Percentiles rank a stretch among this genome's conserved stretches.
These are phyloP conservation scores for Scorias spongiosa DNA, from an alignment of 2,329 filamentous ascomycete species.

Conservation along the genomic window DNA sequence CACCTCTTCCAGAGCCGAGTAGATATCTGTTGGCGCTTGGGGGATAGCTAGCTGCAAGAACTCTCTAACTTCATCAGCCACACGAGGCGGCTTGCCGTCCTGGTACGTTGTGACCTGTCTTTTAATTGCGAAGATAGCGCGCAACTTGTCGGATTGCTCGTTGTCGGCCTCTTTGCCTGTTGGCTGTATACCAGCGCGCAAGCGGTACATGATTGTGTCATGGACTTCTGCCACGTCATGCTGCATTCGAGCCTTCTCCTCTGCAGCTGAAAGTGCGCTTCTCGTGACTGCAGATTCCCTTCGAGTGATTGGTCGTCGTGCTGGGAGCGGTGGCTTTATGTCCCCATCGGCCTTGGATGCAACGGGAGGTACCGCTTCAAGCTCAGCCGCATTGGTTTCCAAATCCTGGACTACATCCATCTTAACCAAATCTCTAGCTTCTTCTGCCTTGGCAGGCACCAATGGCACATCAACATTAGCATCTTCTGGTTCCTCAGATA, in stretches of 20 bases:
- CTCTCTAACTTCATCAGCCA: conserved; percentile 47
- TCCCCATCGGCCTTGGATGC: conserved; percentile 22
- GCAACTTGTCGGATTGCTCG: conserved; percentile 54
- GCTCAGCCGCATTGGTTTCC: conserved; percentile 4
- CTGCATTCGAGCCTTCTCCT: conserved; percentile 47
- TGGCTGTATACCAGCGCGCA: conserved; percentile 76
- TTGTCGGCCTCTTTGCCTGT: conserved; percentile 49
- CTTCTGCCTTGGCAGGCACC: neutral
- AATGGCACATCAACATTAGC: neutral
- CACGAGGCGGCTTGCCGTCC: conserved; percentile 7
- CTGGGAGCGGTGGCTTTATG: conserved; percentile 40
- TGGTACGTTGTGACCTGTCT: conserved; percentile 9
- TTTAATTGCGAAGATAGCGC: conserved; percentile 15
- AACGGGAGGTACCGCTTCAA: conserved; percentile 9
- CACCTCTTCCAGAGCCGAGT: conserved; percentile 69
- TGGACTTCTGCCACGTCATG: conserved; percentile 96
- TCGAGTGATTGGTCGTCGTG: conserved; percentile 26
- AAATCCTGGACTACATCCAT: neutral
- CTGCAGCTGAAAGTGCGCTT: conserved; percentile 32
- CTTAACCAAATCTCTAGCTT: neutral
- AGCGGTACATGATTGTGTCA: conserved; percentile 75
- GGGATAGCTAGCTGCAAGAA: conserved; percentile 49
- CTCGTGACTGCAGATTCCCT: conserved; percentile 11
- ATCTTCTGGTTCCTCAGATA: conserved; percentile 2
- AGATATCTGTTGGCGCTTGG: conserved; percentile 49